A percentile compares a stretch with the other conserved stretches of the same genome.
Evolutionary conservation across 495 filamentous ascomycete species (phyloP).

Genomic region (Neurospora sp.): DNA sequence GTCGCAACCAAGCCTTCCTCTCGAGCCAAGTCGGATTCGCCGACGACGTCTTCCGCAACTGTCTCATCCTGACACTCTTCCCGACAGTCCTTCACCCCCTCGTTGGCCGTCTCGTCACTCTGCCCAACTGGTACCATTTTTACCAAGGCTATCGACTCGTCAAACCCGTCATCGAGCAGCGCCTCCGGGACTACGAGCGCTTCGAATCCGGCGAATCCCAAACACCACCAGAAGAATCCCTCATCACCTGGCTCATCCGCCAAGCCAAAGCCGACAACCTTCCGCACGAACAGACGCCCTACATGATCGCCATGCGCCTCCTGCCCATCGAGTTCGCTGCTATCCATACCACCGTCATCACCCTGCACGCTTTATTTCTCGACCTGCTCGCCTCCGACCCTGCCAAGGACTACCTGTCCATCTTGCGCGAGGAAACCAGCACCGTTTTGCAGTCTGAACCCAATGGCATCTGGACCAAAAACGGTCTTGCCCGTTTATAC

Average conservation of each 20-base stretch:
- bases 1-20: constrained; percentile 20
- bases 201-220: constrained; percentile 8
- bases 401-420: constrained; percentile 11
- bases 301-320: constrained; percentile 23
- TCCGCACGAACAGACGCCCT: constrained; percentile 8
- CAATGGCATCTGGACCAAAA: constrained; percentile 30
- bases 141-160: constrained; percentile 11
- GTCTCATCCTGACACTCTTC: constrained; percentile 24
- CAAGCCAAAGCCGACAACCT: constrained; percentile 20
- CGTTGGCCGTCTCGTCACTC: constrained; percentile 15
- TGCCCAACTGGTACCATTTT: constrained; percentile 23
- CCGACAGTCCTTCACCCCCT: constrained; percentile 25
- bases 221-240: constrained; percentile 16
- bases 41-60: constrained; percentile 23
- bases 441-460: constrained; percentile 16
- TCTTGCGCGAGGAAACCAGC: constrained; percentile 27
- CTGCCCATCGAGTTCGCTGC: constrained; percentile 34
- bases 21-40: constrained; percentile 21
- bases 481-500: constrained; percentile 18
- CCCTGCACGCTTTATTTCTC: constrained; percentile 29
- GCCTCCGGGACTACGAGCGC: constrained; percentile 17
- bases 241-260: constrained; percentile 28
- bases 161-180: constrained; percentile 19
- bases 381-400: constrained; percentile 33
- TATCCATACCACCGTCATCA: constrained; percentile 39